Base-by-base conservation (phyloP, 2,329 filamentous ascomycete species). In the Phyllosticta capitalensis region DNA sequence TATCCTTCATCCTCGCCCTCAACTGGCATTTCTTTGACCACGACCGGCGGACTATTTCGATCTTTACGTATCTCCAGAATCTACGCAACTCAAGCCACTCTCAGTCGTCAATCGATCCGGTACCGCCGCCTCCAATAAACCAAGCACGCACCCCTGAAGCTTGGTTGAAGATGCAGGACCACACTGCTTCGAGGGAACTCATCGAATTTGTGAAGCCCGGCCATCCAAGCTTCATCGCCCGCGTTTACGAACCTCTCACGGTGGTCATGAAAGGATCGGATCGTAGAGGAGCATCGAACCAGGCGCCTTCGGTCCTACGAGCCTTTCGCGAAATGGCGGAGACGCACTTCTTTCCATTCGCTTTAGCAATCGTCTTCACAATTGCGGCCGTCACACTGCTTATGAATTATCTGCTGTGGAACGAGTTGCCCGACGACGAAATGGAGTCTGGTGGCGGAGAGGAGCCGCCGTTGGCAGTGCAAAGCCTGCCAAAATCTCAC, bases 1-100 rank as follows among this genome's bases (percentile, higher is more conserved):
- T 90, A 21, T 84, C 83, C 1, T 89, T 90, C 64, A 81, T 92
- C 6, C 68, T 90, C 17, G 83, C 86, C 51, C 83, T 89, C 0
- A 89, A 92, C 65, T 89, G 85, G 79, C 89, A 92, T 67, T 91
- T 91, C 64, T 87, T 88, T 63, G 85, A 86, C 52, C 80, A 80
- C 54, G 79, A 80, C 57, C 79, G 78, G 30, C 65, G 63, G 33
- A 61, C 65, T 17, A 54, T 72, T 5, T 71, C 70, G 5, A 53
- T 71, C 63, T 58, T 74, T 0, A 60, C 70, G 3, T 62, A 66
- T 9, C 61, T 71, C 51, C 62, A 66, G 63, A 38, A 33, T 54
- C 14, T 52, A 21, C 17, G 26, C 9, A 22, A 12, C 20, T 24
- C 30, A 57, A 49, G 20, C 38, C 12, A 52, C 14, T 5, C 33